A percentile compares a stretch with the other conserved stretches of the same genome.
phyloP scores from a whole-genome alignment of 306 rosid species.

The Betula pendula region DNA sequence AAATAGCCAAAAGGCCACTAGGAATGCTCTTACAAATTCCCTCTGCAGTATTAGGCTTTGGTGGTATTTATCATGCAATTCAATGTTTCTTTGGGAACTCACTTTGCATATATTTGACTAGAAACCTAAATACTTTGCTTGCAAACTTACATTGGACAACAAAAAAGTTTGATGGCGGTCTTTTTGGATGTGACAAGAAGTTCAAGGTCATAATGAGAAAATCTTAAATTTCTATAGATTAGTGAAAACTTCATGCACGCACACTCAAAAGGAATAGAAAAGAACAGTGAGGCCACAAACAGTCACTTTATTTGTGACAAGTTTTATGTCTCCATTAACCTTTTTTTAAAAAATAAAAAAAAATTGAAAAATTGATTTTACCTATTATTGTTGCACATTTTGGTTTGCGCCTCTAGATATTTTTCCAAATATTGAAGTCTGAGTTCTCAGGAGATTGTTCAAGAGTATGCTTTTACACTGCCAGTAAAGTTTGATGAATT shows the following conservation, averaged over 20 bases:
- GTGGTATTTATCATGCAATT: too few species aligned
- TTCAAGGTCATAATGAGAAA: neutral
- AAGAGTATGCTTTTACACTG: neutral
- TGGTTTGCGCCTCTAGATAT: neutral
- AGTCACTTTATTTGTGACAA: neutral
- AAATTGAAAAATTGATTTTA: too few species aligned
- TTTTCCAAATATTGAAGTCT: neutral
- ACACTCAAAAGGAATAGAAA: neutral
- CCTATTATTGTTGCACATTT: neutral
- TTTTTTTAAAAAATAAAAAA: too few species aligned
- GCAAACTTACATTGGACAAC: neutral
- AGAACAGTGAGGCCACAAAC: neutral
- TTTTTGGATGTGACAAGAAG: too few species aligned
- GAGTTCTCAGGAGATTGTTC: neutral
- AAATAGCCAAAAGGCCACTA: too few species aligned
- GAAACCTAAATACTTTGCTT: neutral
- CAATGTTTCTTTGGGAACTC: neutral
- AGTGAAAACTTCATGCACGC: neutral
- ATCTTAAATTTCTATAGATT: too few species aligned
- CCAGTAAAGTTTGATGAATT: neutral
- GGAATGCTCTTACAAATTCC: too few species aligned
- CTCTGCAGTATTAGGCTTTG: too few species aligned
- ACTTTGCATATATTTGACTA: too few species aligned
- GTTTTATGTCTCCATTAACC: neutral
- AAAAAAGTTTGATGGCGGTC: neutral